A percentile compares a stretch with the other conserved stretches of the same genome.
Evolutionary conservation across 1,284 basidiomycete species (phyloP).

Genomic region (Cryptococcus wingfieldii): DNA sequence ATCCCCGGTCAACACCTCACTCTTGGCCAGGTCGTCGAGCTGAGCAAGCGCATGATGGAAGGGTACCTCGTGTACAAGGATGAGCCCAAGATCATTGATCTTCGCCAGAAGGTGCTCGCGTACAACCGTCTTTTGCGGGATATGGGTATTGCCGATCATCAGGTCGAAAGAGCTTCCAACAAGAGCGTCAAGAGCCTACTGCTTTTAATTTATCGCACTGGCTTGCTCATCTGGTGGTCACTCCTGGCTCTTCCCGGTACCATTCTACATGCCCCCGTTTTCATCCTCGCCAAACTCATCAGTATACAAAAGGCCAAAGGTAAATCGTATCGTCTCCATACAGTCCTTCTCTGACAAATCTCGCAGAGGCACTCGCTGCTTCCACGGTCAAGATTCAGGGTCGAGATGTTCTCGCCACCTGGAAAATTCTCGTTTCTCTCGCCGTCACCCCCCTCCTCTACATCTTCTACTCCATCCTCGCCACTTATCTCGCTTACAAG

Average conservation of each 20-base stretch:
- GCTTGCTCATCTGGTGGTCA: constrained; percentile 78
- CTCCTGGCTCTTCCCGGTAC: constrained; percentile 86
- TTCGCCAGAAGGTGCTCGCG: constrained; percentile 78
- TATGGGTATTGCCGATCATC: constrained; percentile 95
- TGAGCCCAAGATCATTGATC: constrained; percentile 79
- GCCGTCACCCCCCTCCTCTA: constrained; percentile 88
- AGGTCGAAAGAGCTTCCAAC: constrained; percentile 78
- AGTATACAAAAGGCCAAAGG: constrained; percentile 88
- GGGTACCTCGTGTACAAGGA: constrained; percentile 92
- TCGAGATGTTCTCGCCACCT: constrained; percentile 92
- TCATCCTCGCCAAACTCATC: constrained; percentile 85
- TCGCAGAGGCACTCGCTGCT: constrained; percentile 86
- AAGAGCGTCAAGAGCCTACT: constrained; percentile 83
- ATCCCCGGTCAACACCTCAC: constrained; percentile 93
- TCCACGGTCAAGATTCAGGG: constrained; percentile 95
- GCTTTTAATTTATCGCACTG: constrained; percentile 77
- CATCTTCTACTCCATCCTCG: constrained; percentile 72
- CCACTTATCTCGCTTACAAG: constrained; percentile 70
- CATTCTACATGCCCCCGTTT: constrained; percentile 92
- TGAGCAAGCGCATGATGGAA: constrained; percentile 91
- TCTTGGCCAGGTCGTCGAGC: constrained; percentile 91
- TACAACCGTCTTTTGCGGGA: constrained; percentile 91
- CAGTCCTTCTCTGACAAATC: neutral
- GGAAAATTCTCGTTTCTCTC: constrained; percentile 95
- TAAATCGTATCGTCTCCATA: constrained; percentile 37